phyloP scores from a whole-genome alignment of 2,329 filamentous ascomycete genomes.

The Ophiosphaerella herpotricha region DNA sequence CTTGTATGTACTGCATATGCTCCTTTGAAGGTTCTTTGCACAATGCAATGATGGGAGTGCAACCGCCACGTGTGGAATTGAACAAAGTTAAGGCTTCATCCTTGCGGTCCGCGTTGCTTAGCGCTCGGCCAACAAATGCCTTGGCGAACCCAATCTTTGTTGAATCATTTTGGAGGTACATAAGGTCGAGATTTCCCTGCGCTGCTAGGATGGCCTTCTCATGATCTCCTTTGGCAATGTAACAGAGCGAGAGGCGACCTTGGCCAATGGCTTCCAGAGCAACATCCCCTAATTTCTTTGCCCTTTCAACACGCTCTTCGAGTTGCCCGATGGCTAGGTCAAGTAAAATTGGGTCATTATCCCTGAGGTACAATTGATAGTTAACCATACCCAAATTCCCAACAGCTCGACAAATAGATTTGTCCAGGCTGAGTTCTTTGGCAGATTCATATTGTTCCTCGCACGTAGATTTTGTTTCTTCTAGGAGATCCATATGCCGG shows the following conservation, averaged over 20 bases:
- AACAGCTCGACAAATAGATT: slow-evolving; percentile 37
- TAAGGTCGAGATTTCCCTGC: too few species aligned
- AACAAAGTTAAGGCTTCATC: too few species aligned
- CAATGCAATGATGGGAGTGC: too few species aligned
- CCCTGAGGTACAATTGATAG: slow-evolving; percentile 38
- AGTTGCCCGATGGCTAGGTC: slow-evolving; percentile 34
- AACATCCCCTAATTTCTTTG: slow-evolving; percentile 10
- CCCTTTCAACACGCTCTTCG: slow-evolving; percentile 25
- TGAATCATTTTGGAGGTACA: too few species aligned
- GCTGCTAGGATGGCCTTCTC: too few species aligned
- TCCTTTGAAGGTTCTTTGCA: too few species aligned
- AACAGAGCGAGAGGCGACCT: slow-evolving; percentile 43
- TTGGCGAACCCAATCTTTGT: too few species aligned
- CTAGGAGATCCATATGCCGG: slow-evolving; percentile 35
- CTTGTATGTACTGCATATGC: too few species aligned
- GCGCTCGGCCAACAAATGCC: too few species aligned
- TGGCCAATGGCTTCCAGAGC: slow-evolving; percentile 35
- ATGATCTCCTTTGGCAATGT: slow-evolving; percentile 1
- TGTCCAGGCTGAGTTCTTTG: slow-evolving; percentile 17
- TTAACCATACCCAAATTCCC: slow-evolving; percentile 47
- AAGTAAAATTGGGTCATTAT: slow-evolving; percentile 21
- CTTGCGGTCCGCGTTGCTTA: too few species aligned
- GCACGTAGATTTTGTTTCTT: slow-evolving; percentile 33
- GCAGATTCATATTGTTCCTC: slow-evolving; percentile 28
- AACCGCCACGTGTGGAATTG: too few species aligned